Base-by-base conservation (phyloP, 2,329 filamentous ascomycete species). In the Fusarium acutatum region DNA sequence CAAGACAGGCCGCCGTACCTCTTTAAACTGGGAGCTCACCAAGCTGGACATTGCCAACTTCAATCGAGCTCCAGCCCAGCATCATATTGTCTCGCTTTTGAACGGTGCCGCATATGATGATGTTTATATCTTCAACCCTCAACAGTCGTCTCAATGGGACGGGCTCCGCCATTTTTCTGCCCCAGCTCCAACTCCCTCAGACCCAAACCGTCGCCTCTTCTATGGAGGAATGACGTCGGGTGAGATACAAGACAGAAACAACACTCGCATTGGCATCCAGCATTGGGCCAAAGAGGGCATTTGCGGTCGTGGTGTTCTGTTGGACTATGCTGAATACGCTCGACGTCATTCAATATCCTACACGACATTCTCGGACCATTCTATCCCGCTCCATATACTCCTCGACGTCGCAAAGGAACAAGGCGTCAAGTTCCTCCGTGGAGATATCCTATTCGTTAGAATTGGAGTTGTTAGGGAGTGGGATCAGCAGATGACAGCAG, bases 81-180 rank as follows among this genome's bases (percentile, higher is more conserved):
- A 62, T 22, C 40, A 62, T 2, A 62, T 62, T 17, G 53, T 62
- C 2, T 46, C 60, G 8, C 32, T 62, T 6, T 13, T 62, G 0
- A 34, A 62, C 6, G 60, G 60, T 12, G 60, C 53, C 7, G 60
- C 60, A 5, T 62, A 58, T 9, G 60, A 62, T 4, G 60, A 62
- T 34, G 60, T 62, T 2, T 62, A 62, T 6, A 59, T 59, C 40
- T 62, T 62, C 26, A 62, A 62, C 22, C 60, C 60, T 12, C 60
- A 62, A 20, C 60, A 62, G 17, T 62, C 60, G 5, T 62, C 60
- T 26, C 60, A 62, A 22, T 62, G 60, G 60, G 60, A 62, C 3
- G 60, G 60, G 5, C 60, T 62, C 15, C 60, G 60, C 30, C 60
- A 62, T 5, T 62, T 62, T 6, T 62, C 60, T 4, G 60, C 60